A percentile compares a stretch with the other conserved stretches of the same genome.
phyloP scores from a whole-genome alignment of 306 rosid species.

The Clitoria ternatea region DNA sequence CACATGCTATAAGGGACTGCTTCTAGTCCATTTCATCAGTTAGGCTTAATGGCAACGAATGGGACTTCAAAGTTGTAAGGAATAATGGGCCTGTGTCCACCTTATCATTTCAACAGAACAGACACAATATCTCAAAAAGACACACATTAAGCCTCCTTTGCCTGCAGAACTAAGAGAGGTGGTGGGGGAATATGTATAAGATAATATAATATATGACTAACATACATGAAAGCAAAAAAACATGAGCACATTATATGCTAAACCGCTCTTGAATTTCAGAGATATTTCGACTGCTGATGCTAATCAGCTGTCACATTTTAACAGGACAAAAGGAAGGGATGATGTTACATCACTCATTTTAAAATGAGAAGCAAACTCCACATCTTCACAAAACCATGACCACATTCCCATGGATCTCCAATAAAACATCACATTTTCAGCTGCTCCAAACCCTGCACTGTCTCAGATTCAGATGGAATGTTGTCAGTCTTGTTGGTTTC shows the following conservation, averaged over 20 bases:
- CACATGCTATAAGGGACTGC: too few species aligned
- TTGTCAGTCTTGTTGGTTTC: conserved; percentile 30
- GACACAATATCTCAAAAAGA: not conserved
- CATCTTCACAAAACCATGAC: conserved; percentile 47
- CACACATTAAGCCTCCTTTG: not conserved
- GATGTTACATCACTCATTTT: conserved; percentile 47
- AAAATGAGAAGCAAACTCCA: conserved; percentile 45
- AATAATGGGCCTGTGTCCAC: not conserved
- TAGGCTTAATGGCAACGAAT: not conserved
- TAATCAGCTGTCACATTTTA: conserved; percentile 58
- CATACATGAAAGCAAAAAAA: conserved; percentile 17
- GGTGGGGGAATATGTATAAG: not conserved
- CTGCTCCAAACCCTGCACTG: conserved; percentile 53
- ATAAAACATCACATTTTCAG: conserved; percentile 59
- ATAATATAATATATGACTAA: conserved; percentile 16
- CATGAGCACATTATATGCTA: conserved; percentile 31
- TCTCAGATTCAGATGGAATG: conserved; percentile 38
- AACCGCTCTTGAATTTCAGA: conserved; percentile 44
- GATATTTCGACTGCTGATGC: conserved; percentile 50
- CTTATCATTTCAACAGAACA: not conserved
- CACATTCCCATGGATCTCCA: conserved; percentile 35
- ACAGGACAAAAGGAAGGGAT: conserved; percentile 37
- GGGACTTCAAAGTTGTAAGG: not conserved
- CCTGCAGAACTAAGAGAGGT: not conserved
- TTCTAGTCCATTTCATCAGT: not conserved